phyloP scores from a whole-genome alignment of 1,284 basidiomycete species.

The Salmacisia buchloeana region DNA sequence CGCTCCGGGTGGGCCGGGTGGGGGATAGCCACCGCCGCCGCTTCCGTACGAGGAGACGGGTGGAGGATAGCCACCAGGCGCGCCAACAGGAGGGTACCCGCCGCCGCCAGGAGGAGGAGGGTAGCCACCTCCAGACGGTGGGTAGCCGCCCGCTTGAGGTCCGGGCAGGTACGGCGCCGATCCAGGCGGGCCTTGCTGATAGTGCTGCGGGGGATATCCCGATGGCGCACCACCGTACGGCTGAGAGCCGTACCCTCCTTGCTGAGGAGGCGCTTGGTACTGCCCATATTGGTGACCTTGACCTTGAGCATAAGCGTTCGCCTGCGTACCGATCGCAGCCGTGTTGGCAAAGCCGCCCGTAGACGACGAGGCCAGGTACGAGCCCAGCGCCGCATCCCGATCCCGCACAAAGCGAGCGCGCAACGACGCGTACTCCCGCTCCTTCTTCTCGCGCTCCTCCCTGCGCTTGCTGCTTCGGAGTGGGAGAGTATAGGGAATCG shows the following conservation, averaged over 20 bases:
- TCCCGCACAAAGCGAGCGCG: neutral
- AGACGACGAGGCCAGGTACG: neutral
- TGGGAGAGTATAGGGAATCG: neutral
- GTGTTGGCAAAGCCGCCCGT: neutral
- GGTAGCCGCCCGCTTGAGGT: conserved; percentile 9
- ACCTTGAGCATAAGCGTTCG: neutral
- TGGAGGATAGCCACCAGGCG: neutral
- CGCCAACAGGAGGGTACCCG: neutral
- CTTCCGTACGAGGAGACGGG: neutral
- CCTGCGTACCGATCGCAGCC: neutral
- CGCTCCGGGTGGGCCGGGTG: neutral
- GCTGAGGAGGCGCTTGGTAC: conserved; percentile 9
- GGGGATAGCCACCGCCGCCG: neutral
- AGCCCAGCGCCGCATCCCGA: neutral
- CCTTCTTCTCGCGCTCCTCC: conserved; percentile 16
- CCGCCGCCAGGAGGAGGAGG: neutral
- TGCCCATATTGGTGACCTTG: conserved; percentile 17
- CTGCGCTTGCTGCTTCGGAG: conserved; percentile 15
- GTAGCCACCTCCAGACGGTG: conserved; percentile 11
- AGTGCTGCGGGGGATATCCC: conserved; percentile 13
- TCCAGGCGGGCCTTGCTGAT: conserved; percentile 11
- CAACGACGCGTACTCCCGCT: neutral
- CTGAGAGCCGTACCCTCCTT: conserved; percentile 16
- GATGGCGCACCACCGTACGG: conserved; percentile 20
- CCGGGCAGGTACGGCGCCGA: conserved; percentile 20